Conservation (phyloP, 208 protist genomes). For the Tritrichomonas foetus region DNA sequence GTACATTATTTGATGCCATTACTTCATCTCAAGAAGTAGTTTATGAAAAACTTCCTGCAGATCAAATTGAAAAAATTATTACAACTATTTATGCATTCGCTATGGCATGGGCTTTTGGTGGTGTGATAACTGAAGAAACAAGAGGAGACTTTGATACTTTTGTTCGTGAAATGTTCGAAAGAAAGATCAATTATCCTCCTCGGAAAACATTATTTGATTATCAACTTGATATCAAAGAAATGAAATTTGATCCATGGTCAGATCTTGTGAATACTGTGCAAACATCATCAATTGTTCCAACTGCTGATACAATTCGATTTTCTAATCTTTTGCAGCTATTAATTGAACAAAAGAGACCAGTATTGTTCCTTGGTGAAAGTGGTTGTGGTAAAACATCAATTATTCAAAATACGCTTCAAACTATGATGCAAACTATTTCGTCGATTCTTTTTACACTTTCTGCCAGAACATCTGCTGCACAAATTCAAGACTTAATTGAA, state of each 20-base stretch:
- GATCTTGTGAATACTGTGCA: constrained; percentile 52
- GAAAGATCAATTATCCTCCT: constrained; percentile 37
- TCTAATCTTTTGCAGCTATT: constrained; percentile 50
- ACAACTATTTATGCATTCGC: constrained; percentile 65
- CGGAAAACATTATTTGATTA: constrained; percentile 42
- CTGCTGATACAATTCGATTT: constrained; percentile 70
- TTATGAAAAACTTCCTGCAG: neutral
- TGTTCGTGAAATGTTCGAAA: constrained; percentile 34
- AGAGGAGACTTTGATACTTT: constrained; percentile 74
- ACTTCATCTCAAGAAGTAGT: neutral
- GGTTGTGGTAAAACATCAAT: constrained; percentile 62
- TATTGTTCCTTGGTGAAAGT: constrained; percentile 51
- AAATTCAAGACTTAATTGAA: constrained; percentile 62
- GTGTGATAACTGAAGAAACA: constrained; percentile 71
- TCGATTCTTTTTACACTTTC: constrained; percentile 61
- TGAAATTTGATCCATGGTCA: neutral
- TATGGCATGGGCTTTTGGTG: constrained; percentile 86
- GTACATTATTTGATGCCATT: neutral
- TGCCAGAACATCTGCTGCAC: constrained; percentile 55
- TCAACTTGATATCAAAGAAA: neutral
- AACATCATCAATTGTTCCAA: constrained; percentile 65
- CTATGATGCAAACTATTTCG: constrained; percentile 37
- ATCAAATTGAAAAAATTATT: neutral
- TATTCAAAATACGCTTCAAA: constrained; percentile 48
- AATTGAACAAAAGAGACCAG: constrained; percentile 41